Conservation (phyloP, 352 stramenopile species). For the Globisporangium abappressorium region DNA sequence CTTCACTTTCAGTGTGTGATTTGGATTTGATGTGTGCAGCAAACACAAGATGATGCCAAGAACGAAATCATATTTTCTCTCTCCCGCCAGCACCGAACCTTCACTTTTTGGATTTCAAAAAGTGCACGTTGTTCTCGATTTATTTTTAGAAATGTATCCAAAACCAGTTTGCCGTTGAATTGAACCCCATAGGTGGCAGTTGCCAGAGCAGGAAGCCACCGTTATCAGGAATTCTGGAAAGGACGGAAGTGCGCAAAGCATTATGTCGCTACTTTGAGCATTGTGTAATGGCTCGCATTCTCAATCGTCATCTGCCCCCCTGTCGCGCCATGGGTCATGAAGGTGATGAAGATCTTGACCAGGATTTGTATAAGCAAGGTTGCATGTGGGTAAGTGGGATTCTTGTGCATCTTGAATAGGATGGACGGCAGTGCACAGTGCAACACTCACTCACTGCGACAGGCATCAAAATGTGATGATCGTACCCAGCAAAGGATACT, state of each 20-base stretch:
- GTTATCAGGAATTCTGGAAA: background rate
- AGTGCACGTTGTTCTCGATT: background rate
- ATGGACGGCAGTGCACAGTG: background rate
- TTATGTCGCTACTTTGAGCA: background rate
- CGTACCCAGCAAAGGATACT: background rate
- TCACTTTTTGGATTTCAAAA: background rate
- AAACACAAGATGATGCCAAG: background rate
- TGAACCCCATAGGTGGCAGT: background rate
- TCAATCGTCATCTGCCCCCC: background rate
- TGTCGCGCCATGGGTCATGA: background rate
- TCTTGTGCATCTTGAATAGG: background rate
- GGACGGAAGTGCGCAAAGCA: background rate
- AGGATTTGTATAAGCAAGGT: background rate
- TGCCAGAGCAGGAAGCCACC: background rate
- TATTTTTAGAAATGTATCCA: constrained; percentile 3
- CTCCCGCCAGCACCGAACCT: background rate
- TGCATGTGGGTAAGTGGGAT: background rate
- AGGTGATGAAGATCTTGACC: background rate
- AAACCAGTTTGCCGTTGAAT: background rate
- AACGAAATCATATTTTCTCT: background rate
- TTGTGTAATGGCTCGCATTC: background rate
- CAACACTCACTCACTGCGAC: background rate
- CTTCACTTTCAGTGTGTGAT: background rate
- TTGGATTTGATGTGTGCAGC: background rate
- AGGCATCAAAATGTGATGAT: no score